These are phyloP conservation scores for Nicotiana rustica DNA, from an alignment of 305 asterid genomes.

Conservation along the genomic window DNA sequence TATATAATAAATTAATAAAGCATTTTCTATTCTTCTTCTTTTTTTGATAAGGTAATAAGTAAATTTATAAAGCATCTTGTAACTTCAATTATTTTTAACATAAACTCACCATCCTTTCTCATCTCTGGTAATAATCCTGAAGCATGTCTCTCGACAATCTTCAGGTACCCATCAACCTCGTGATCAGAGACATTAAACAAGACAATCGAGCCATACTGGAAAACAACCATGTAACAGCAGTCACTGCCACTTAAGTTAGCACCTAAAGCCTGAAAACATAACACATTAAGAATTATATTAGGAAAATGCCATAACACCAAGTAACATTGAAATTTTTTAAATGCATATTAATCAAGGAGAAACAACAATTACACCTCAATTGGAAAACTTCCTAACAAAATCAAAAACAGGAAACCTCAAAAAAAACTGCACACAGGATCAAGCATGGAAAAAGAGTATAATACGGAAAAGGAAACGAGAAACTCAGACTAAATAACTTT, in stretches of 20 bases:
- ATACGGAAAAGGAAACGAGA: constrained; percentile 14
- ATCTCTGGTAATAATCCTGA: constrained; percentile 82
- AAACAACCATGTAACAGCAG: constrained; percentile 84
- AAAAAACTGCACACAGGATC: neutral
- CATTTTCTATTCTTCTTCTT: neutral
- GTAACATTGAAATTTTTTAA: constrained; percentile 13
- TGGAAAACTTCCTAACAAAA: neutral
- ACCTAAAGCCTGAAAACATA: constrained; percentile 63
- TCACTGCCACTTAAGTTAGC: constrained; percentile 69
- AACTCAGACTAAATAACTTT: neutral
- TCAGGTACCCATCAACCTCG: constrained; percentile 81
- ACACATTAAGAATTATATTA: neutral
- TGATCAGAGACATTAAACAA: constrained; percentile 82
- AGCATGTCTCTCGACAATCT: constrained; percentile 73
- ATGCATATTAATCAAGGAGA: constrained; percentile 13
- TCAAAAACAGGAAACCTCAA: neutral
- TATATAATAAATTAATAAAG: neutral
- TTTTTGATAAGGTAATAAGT: neutral
- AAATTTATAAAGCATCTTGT: neutral
- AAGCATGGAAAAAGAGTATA: neutral
- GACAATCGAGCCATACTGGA: constrained; percentile 94
- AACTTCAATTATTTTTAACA: constrained; percentile 23
- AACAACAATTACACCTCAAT: neutral
- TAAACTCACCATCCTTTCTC: constrained; percentile 81
- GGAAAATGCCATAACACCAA: neutral